These are phyloP conservation scores for Elsinoe fawcettii DNA, from an alignment of 2,329 filamentous ascomycete species.

Conservation along the genomic window DNA sequence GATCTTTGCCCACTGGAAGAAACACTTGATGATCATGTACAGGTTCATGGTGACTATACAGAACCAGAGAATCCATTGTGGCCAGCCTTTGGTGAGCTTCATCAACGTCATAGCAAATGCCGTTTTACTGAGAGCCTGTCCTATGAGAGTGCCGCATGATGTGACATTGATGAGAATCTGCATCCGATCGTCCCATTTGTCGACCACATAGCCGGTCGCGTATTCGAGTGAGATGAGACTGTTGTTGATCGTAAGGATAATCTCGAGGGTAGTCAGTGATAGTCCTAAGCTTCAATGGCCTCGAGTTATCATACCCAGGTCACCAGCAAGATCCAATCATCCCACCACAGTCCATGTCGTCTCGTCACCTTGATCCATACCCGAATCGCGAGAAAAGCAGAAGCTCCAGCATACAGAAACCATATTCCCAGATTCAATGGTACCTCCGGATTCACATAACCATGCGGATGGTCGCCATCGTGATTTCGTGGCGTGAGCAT, in stretches of 20 bases:
- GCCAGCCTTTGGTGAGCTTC: constrained; percentile 35
- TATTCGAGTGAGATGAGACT: constrained; percentile 41
- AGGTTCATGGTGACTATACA: constrained; percentile 44
- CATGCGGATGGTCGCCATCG: not conserved
- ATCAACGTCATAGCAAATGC: constrained; percentile 36
- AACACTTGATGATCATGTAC: constrained; percentile 41
- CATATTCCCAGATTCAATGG: constrained; percentile 33
- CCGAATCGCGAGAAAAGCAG: constrained; percentile 30
- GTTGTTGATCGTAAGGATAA: constrained; percentile 40
- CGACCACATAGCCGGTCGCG: constrained; percentile 41
- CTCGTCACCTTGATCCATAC: constrained; percentile 33
- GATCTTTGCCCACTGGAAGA: constrained; percentile 45
- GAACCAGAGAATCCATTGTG: constrained; percentile 37
- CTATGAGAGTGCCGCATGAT: constrained; percentile 33
- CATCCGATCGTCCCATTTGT: constrained; percentile 46
- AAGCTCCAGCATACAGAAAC: constrained; percentile 33
- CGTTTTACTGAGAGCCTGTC: constrained; percentile 32
- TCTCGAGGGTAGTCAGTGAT: constrained; percentile 24
- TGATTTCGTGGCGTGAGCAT: constrained; percentile 6
- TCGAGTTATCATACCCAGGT: constrained; percentile 28
- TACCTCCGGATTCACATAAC: constrained; percentile 31
- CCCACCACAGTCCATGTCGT: constrained; percentile 35
- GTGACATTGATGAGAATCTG: constrained; percentile 45
- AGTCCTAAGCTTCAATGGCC: not conserved
- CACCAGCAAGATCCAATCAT: constrained; percentile 33